Conservation (phyloP, 1,139 yeast genomes). For the Ogataea hybrid region DNA sequence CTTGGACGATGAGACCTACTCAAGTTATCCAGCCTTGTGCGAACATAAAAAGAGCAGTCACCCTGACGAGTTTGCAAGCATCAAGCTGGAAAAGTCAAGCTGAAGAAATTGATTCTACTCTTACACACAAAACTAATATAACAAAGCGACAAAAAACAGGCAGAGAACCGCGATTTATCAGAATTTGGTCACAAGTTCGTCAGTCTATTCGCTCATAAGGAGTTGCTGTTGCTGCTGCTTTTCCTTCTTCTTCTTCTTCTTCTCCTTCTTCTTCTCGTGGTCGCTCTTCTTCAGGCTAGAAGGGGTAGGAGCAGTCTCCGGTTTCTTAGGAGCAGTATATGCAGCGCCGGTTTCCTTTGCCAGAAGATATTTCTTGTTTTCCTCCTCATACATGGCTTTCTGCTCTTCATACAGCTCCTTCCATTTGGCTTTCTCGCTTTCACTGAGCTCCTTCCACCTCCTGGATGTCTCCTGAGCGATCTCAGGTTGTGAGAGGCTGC, state of each 20-base stretch:
- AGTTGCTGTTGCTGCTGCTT: constrained; percentile 10
- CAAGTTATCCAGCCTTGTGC: constrained; percentile 21
- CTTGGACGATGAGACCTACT: constrained; percentile 9
- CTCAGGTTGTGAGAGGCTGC: constrained; percentile 69
- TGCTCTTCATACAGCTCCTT: constrained; percentile 69
- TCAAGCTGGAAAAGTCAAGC: constrained; percentile 1
- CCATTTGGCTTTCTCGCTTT: constrained; percentile 72
- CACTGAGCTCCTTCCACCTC: constrained; percentile 71
- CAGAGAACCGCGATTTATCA: constrained; percentile 2
- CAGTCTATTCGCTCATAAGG: constrained; percentile 7
- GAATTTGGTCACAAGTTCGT: constrained; percentile 2
- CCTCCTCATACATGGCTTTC: constrained; percentile 59
- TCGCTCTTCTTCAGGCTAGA: constrained; percentile 22
- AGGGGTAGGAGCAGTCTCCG: constrained; percentile 30
- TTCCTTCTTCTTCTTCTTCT: constrained; percentile 37
- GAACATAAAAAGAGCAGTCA: constrained; percentile 20
- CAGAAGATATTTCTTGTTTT: constrained; percentile 60
- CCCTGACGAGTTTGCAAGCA: constrained; percentile 16
- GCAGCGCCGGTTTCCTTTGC: constrained; percentile 46
- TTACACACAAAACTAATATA: constrained; percentile 12
- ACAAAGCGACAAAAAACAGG: constrained; percentile 11
- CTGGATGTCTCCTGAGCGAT: constrained; percentile 75
- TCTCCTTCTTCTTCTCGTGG: constrained; percentile 37
- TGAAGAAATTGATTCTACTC: constrained; percentile 4
- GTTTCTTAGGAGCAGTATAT: constrained; percentile 28